Conservation (phyloP, 2,329 filamentous ascomycete genomes). For the Neoscytalidium dimidiatum region DNA sequence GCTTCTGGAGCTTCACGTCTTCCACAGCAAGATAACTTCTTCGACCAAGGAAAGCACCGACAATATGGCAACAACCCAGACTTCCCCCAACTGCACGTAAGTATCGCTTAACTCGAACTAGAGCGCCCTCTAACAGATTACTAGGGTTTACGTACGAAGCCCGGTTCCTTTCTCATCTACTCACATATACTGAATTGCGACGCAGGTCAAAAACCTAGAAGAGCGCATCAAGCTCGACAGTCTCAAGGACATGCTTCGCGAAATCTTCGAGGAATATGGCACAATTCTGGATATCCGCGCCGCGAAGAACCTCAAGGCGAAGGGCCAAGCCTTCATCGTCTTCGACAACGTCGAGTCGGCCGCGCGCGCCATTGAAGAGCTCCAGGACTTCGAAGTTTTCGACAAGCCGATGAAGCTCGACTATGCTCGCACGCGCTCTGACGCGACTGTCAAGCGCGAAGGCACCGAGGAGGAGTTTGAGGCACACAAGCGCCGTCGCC, state of each 20-base stretch:
- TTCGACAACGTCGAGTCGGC: slow-evolving; percentile 83
- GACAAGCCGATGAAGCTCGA: slow-evolving; percentile 86
- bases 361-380: slow-evolving; percentile 77
- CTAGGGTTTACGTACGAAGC: slow-evolving; percentile 12
- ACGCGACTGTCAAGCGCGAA: slow-evolving; percentile 77
- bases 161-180: background rate
- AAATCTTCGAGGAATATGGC: slow-evolving; percentile 88
- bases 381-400: slow-evolving; percentile 91
- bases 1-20: background rate
- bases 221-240: slow-evolving; percentile 83
- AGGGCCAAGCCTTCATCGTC: slow-evolving; percentile 94
- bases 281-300: slow-evolving; percentile 81
- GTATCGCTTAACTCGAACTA: background rate
- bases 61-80: background rate
- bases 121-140: background rate
- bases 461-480: slow-evolving; percentile 83
- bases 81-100: slow-evolving; percentile 15
- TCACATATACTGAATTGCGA: background rate
- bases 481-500: slow-evolving; percentile 76
- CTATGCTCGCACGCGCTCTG: slow-evolving; percentile 79
- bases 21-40: background rate
- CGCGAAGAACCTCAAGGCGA: slow-evolving; percentile 87
- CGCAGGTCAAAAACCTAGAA: slow-evolving; percentile 74
- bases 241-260: slow-evolving; percentile 70
- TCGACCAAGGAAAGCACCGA: background rate